Base-by-base conservation (phyloP, 169 alveolate species). In the Theileria annulata region DNA sequence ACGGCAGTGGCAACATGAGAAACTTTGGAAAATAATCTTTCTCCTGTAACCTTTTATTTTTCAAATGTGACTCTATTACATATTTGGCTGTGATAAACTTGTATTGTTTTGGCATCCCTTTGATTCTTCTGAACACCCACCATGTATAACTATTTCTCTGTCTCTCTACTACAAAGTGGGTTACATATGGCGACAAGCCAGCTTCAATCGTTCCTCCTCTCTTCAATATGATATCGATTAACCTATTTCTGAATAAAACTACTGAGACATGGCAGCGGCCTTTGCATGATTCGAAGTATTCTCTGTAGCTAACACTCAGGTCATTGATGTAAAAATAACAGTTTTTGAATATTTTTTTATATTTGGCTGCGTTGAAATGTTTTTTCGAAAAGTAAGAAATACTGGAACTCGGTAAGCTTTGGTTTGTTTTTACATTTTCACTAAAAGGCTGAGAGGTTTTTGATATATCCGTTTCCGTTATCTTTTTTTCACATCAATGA, bases 301-400 rank as follows among this genome's bases (percentile, higher is more conserved):
- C 63, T 13, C 21, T 28, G 62, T 77, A 77, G 17, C 77, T 67
- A 9, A 28, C 19, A 25, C 69, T 75, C 19, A 77, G 72, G 19
- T 75, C 85, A n/a, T 63, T 77, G 27, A 77, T 77, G 74, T 63
- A 77, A 49, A 77, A 77, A 33, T 68, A 54, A 71, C 85, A 77
- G 58, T 69, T 77, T 19, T 31, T 15, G 64, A 77, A 77, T 28
- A 77, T n/a, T 33, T 62, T 25, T 2, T 13, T 30, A 3, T 51
- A 33, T 15, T 9, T 15, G 23, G 19, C 73, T 5, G 71, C 42
- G 6, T 68, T 25, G 63, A 6, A 19, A 31, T 27, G 23, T 6
- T 5, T 68, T 23, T 37, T 35, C 17, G 60, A 23, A 25, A 21
- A 17, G 37, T 15, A 19, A 21, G 6, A 37, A 6, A 13, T 13